These are phyloP conservation scores for Ustilago trichophora DNA, from an alignment of 1,284 basidiomycete species.

Conservation along the genomic window DNA sequence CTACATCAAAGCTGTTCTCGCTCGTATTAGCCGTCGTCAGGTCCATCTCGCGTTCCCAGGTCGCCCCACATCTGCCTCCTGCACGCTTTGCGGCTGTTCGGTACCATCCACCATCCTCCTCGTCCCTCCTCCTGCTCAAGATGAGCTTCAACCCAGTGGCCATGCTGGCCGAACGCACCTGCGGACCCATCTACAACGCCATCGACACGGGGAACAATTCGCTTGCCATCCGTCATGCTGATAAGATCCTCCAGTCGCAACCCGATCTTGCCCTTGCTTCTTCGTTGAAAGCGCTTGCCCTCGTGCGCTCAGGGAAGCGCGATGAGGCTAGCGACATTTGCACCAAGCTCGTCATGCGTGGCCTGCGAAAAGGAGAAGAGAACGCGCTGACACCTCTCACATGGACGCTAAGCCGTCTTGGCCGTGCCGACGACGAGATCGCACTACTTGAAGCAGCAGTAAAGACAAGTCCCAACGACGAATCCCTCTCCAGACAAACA, in stretches of 20 bases:
- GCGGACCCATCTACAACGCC: constrained; percentile 51
- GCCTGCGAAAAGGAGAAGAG: constrained; percentile 68
- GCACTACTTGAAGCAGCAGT: constrained; percentile 62
- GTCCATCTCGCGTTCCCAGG: constrained; percentile 1
- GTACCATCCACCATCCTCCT: constrained; percentile 9
- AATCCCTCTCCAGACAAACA: constrained; percentile 80
- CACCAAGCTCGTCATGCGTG: constrained; percentile 79
- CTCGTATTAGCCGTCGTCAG: constrained; percentile 1
- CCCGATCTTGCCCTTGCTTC: constrained; percentile 42
- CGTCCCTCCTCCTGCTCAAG: constrained; percentile 4
- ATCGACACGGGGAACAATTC: constrained; percentile 51
- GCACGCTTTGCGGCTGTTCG: too few relatives aligned
- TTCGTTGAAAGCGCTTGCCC: constrained; percentile 81
- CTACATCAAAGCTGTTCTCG: constrained; percentile 14
- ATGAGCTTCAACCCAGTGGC: constrained; percentile 44
- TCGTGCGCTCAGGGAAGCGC: constrained; percentile 80
- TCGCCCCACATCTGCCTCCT: too few relatives aligned
- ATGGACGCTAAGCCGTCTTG: constrained; percentile 79
- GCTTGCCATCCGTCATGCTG: constrained; percentile 39
- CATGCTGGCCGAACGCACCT: constrained; percentile 50
- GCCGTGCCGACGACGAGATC: constrained; percentile 72
- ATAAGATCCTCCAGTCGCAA: constrained; percentile 39
- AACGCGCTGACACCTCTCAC: constrained; percentile 78
- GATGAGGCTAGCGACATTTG: constrained; percentile 81
- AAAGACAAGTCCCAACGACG: constrained; percentile 76